Conservation (phyloP, 306 rosid species). For the Lathyrus sativus region DNA sequence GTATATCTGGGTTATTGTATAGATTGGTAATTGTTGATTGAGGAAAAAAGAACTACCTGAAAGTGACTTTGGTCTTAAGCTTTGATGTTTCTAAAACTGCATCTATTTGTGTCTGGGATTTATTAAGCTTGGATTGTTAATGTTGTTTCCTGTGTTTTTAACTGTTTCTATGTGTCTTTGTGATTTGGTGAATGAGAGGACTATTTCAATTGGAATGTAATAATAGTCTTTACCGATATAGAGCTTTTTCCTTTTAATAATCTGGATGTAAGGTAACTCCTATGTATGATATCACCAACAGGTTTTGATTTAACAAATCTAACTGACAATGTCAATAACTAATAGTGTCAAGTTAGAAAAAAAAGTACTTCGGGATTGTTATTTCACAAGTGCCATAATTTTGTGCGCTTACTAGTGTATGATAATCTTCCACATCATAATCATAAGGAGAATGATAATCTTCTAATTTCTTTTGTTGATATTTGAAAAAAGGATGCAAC, state of each 20-base stretch:
- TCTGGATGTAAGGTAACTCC: slow-evolving; percentile 1
- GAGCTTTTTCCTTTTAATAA: slow-evolving; percentile 12
- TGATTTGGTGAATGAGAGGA: slow-evolving; percentile 38
- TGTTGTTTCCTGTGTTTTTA: slow-evolving; percentile 34
- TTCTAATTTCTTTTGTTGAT: too few relatives aligned
- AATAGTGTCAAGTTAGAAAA: neutral
- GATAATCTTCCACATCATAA: neutral
- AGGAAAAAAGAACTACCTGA: slow-evolving; percentile 20
- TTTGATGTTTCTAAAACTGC: slow-evolving; percentile 13
- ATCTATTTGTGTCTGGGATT: slow-evolving; percentile 41
- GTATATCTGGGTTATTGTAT: slow-evolving; percentile 41
- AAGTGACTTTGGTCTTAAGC: slow-evolving; percentile 16
- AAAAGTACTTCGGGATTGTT: neutral
- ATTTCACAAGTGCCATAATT: slow-evolving; percentile 3
- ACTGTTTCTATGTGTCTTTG: slow-evolving; percentile 26
- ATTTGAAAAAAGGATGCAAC: too few relatives aligned
- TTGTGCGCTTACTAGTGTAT: neutral
- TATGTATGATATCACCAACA: slow-evolving; percentile 7
- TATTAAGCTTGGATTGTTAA: slow-evolving; percentile 30
- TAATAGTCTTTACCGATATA: slow-evolving; percentile 17
- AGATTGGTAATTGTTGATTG: slow-evolving; percentile 22
- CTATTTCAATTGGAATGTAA: slow-evolving; percentile 35
- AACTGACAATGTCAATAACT: slow-evolving; percentile 3
- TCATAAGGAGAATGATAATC: too few relatives aligned
- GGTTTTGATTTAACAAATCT: neutral